Base-by-base conservation (phyloP, 495 filamentous ascomycete genomes). In the Penicillium argentinense region DNA sequence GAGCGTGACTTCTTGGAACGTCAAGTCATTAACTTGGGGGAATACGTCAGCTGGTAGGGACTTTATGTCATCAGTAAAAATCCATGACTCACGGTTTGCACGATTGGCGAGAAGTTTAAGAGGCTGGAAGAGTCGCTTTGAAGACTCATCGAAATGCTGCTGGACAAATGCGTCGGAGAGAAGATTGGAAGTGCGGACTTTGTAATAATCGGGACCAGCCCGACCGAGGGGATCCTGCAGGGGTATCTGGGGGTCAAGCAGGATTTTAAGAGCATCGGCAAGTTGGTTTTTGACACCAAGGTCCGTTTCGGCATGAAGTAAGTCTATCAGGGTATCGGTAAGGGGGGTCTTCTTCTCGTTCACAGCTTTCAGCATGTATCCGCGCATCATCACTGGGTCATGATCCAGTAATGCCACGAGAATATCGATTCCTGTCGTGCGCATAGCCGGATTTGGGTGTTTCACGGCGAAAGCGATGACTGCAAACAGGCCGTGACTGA, bases 231-330 rank as follows among this genome's bases (percentile, higher is more conserved):
- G 70, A 42, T 95, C 89, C 50, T 74, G 74, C 49, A 75, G 39
- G 36, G 72, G 67, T 32, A 81, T 78, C 42, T 83, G 81, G n/a
- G 89, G 90, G 57, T 97, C 95, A 13, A 97, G 78, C 18, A 98
- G 74, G 14, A 97, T 85, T 67, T 95, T 97, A 62, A 98, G 86
- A 19, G 93, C 89, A 69, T 98, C 93, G 9, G 93, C 88, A 57
- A 97, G 85, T 61, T 97, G 95, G 21, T 89, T 90, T 72, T 96
- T 96, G 48, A 97, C 89, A 0, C 93, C 93, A 9, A 97, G 75
- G 65, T 98, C 93, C 4, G 85, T 82, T 66, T 98, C 95, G 2
- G 89, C 84, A 27, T 97, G 79, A 8, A 98, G 81, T 39, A 97
- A 73, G 53, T 96, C 93, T 47, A 98, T 96, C 19, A 98, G 72